These are phyloP conservation scores for Pseudopithomyces chartarum DNA, from an alignment of 2,329 filamentous ascomycete species.

Conservation along the genomic window DNA sequence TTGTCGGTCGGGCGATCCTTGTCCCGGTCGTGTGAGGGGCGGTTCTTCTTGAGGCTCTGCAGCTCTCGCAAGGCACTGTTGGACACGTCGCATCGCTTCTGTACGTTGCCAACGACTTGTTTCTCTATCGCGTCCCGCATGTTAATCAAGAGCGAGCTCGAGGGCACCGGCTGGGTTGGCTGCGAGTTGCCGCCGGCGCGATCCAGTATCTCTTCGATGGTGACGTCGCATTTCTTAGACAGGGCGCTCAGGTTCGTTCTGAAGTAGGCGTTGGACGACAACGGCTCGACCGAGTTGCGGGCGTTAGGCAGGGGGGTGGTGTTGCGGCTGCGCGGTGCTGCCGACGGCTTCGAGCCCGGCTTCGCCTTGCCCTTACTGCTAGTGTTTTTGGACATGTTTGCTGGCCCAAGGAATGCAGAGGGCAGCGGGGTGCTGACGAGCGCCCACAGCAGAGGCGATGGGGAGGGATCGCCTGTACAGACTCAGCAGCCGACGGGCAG, in stretches of 20 bases:
- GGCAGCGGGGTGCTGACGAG: constrained; percentile 8
- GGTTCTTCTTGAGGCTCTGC: constrained; percentile 67
- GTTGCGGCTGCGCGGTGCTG: constrained; percentile 67
- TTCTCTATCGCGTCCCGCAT: constrained; percentile 71
- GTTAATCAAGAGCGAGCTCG: constrained; percentile 67
- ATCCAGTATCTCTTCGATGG: constrained; percentile 73
- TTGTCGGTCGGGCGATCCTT: constrained; percentile 53
- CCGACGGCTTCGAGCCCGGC: constrained; percentile 34
- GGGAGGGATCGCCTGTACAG: background rate
- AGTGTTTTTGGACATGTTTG: constrained; percentile 22
- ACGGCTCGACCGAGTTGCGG: constrained; percentile 51
- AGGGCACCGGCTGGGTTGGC: constrained; percentile 53
- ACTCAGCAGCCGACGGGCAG: background rate
- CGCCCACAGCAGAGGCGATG: background rate
- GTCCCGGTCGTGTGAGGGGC: constrained; percentile 58
- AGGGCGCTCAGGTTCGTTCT: constrained; percentile 62
- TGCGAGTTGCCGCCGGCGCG: constrained; percentile 60
- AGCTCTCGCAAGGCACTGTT: constrained; percentile 76
- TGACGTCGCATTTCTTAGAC: constrained; percentile 62
- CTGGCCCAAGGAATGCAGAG: constrained; percentile 13
- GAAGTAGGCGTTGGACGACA: constrained; percentile 62
- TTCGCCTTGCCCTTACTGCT: constrained; percentile 60
- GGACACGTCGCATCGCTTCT: constrained; percentile 65
- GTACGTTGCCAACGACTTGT: constrained; percentile 49
- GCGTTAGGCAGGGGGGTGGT: constrained; percentile 70